These are phyloP conservation scores for Phyllosticta capitalensis DNA, from an alignment of 2,329 filamentous ascomycete species.

Conservation along the genomic window DNA sequence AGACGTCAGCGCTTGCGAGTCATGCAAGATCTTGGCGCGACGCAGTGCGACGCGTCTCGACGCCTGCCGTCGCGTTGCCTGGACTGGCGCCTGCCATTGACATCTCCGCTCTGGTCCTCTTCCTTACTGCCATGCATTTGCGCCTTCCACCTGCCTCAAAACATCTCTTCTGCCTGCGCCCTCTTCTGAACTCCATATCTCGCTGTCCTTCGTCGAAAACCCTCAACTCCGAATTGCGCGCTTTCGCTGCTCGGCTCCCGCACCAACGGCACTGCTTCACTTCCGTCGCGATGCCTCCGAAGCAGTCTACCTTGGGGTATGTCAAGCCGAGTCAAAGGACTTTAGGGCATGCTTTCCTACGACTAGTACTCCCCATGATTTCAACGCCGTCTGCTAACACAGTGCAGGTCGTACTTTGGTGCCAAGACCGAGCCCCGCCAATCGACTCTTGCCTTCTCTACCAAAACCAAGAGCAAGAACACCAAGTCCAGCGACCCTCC, in stretches of 20 bases:
- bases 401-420: slow-evolving; percentile 73
- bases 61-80: not conserved
- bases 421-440: slow-evolving; percentile 54
- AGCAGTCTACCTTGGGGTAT: slow-evolving; percentile 84
- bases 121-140: slow-evolving; percentile 1
- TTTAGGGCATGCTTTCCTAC: slow-evolving; percentile 51
- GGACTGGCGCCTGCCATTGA: not conserved
- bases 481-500: not conserved
- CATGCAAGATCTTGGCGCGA: not conserved
- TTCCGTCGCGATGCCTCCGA: slow-evolving; percentile 39
- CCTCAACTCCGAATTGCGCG: not conserved
- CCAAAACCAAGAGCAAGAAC: slow-evolving; percentile 21
- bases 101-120: slow-evolving; percentile 10
- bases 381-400: slow-evolving; percentile 11
- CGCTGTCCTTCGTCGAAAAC: not conserved
- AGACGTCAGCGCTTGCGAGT: not conserved
- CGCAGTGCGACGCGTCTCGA: not conserved
- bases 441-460: slow-evolving; percentile 68
- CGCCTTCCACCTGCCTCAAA: not conserved
- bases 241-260: not conserved
- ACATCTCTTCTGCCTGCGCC: not conserved
- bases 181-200: slow-evolving; percentile 1
- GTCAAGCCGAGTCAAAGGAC: slow-evolving; percentile 66
- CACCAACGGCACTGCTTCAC: not conserved
- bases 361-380: not conserved